Evolutionary conservation across 2,329 filamentous ascomycete species (phyloP).

Genomic region (Chrysoporthe puriensis): DNA sequence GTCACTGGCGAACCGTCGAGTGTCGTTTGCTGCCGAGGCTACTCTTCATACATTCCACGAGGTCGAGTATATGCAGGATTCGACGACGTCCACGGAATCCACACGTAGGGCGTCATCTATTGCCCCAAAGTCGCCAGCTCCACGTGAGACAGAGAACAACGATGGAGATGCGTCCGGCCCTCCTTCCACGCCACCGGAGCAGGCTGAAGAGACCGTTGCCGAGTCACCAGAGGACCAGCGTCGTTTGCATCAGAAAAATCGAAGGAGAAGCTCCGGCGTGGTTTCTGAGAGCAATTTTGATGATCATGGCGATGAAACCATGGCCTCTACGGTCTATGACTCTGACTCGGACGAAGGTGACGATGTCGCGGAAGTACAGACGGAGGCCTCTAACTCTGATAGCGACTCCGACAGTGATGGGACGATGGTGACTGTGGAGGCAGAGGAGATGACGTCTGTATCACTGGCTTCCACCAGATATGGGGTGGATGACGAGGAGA

Average conservation of each 20-base stretch:
- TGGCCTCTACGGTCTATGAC: constrained; percentile 81
- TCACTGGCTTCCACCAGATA: constrained; percentile 66
- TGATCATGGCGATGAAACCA: constrained; percentile 54
- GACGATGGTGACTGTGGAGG: constrained; percentile 81
- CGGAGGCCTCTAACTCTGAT: constrained; percentile 50
- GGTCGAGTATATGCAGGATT: constrained; percentile 85
- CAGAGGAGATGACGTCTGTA: constrained; percentile 75
- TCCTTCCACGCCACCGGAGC: constrained; percentile 65
- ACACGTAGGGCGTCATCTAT: constrained; percentile 73
- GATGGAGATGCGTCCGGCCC: constrained; percentile 57
- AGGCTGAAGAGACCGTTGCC: constrained; percentile 58
- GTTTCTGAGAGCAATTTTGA: constrained; percentile 66
- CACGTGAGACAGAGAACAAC: constrained; percentile 36
- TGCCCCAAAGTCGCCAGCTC: constrained; percentile 38
- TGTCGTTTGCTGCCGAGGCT: constrained; percentile 96
- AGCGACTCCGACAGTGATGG: constrained; percentile 68
- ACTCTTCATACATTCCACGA: constrained; percentile 97
- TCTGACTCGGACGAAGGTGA: constrained; percentile 64
- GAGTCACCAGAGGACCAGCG: constrained; percentile 68
- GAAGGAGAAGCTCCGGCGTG: constrained; percentile 69
- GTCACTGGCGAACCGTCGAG: constrained; percentile 87
- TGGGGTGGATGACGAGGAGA: constrained; percentile 58
- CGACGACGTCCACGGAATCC: constrained; percentile 78
- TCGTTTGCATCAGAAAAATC: constrained; percentile 64
- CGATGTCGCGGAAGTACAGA: constrained; percentile 58